These are phyloP conservation scores for Acanthamoeba castellanii DNA, from an alignment of 208 protist species.

Conservation along the genomic window DNA sequence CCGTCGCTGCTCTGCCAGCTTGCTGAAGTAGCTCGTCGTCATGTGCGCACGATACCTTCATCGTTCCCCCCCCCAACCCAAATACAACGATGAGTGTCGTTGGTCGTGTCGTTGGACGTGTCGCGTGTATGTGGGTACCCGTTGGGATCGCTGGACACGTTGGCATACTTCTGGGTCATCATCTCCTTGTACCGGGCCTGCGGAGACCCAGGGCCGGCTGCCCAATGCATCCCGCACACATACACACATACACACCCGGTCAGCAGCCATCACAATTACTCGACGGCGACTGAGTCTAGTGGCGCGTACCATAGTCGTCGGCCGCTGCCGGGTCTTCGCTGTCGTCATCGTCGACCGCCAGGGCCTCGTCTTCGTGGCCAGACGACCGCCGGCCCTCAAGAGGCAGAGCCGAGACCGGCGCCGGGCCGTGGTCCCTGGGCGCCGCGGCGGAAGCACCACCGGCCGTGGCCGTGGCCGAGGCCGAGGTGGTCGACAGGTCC, in stretches of 20 bases:
- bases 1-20: neutral
- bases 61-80: neutral
- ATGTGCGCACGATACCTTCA: neutral
- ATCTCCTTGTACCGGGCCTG: constrained; percentile 49
- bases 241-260: too few species aligned
- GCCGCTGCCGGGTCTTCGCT: neutral
- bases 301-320: too few species aligned
- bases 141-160: neutral
- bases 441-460: too few species aligned
- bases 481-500: too few species aligned
- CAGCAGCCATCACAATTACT: too few species aligned
- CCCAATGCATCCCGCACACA: too few species aligned
- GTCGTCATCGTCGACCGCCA: neutral
- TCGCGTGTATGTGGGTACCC: neutral
- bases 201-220: neutral
- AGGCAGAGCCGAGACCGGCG: neutral
- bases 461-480: neutral
- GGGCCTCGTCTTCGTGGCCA: too few species aligned
- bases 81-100: neutral
- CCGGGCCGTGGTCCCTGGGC: too few species aligned
- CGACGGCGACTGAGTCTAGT: too few species aligned
- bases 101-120: too few species aligned
- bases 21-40: constrained; percentile 34
- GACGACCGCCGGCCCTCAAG: too few species aligned
- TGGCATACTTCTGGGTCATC: constrained; percentile 35